Conservation (phyloP, 2,329 filamentous ascomycete species). For the Tolypocladium ophioglossoides region DNA sequence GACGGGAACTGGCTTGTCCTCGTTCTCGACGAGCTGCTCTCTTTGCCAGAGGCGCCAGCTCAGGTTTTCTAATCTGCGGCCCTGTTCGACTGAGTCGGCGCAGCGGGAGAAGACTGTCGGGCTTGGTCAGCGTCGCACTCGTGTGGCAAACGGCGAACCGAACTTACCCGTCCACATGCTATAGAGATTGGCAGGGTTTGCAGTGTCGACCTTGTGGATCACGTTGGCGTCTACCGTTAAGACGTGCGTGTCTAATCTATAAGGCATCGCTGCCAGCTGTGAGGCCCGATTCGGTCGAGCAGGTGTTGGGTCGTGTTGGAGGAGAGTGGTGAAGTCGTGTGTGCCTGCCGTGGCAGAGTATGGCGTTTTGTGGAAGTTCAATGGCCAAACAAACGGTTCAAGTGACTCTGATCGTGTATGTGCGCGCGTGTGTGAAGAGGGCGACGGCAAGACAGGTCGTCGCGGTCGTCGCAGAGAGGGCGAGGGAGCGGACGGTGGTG, state of each 20-base stretch:
- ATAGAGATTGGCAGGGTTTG: slow-evolving; percentile 85
- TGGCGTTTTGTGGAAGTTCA: background rate
- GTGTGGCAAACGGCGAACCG: background rate
- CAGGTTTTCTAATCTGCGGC: slow-evolving; percentile 84
- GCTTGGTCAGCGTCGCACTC: slow-evolving; percentile 19
- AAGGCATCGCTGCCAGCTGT: slow-evolving; percentile 55
- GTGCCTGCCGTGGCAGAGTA: background rate
- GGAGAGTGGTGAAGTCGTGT: background rate
- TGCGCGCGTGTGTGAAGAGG: background rate
- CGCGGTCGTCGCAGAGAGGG: background rate
- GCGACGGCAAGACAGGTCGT: background rate
- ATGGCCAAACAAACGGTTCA: background rate
- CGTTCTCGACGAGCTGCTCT: slow-evolving; percentile 69
- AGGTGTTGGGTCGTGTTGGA: slow-evolving; percentile 8
- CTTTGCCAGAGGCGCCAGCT: slow-evolving; percentile 94
- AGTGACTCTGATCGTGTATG: background rate
- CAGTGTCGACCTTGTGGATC: slow-evolving; percentile 90
- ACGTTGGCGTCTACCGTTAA: slow-evolving; percentile 84
- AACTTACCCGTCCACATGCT: slow-evolving; percentile 92
- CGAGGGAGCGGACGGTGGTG: background rate
- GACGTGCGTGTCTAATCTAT: slow-evolving; percentile 72
- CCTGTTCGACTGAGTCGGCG: slow-evolving; percentile 87
- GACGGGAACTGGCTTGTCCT: slow-evolving; percentile 37
- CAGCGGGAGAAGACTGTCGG: slow-evolving; percentile 80
- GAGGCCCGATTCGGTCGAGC: slow-evolving; percentile 27